These are phyloP conservation scores for Leccinellum rugosiceps DNA, from an alignment of 768 basidiomycete genomes.

Conservation along the genomic window DNA sequence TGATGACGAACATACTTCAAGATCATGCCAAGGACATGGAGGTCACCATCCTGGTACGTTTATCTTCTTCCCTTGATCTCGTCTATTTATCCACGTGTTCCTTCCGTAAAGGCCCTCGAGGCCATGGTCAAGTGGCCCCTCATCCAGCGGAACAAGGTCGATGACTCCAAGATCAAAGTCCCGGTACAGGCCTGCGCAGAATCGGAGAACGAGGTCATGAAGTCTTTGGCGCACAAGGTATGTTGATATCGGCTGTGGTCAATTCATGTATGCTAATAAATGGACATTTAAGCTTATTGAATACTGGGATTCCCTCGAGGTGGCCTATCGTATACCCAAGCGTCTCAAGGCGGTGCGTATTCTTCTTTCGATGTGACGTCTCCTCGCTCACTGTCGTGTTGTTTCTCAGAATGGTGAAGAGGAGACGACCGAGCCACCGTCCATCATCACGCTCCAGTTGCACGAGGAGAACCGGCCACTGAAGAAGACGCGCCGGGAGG, in stretches of 20 bases:
- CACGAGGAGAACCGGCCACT: constrained; percentile 31
- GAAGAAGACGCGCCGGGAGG: constrained; percentile 31
- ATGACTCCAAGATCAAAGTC: constrained; percentile 71
- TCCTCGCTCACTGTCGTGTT: background rate
- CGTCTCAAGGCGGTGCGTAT: constrained; percentile 43
- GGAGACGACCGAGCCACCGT: constrained; percentile 17
- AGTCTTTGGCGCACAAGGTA: constrained; percentile 62
- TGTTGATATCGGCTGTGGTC: constrained; percentile 6
- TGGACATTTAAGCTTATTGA: constrained; percentile 55
- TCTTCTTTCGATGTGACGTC: background rate
- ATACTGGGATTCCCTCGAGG: constrained; percentile 74
- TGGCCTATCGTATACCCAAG: constrained; percentile 88
- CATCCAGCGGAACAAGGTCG: constrained; percentile 85
- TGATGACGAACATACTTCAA: constrained; percentile 86
- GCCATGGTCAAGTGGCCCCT: constrained; percentile 79
- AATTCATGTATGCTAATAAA: background rate
- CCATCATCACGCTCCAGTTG: constrained; percentile 18
- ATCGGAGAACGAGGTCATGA: constrained; percentile 55
- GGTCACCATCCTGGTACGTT: constrained; percentile 63
- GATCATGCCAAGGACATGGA: constrained; percentile 73
- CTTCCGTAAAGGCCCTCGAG: constrained; percentile 49
- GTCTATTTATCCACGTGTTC: background rate
- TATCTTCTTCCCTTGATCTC: background rate
- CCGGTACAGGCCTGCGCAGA: constrained; percentile 55
- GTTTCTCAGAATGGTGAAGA: constrained; percentile 31